These are phyloP conservation scores for Apium graveolens DNA, from an alignment of 129 eudicot species.

Conservation along the genomic window DNA sequence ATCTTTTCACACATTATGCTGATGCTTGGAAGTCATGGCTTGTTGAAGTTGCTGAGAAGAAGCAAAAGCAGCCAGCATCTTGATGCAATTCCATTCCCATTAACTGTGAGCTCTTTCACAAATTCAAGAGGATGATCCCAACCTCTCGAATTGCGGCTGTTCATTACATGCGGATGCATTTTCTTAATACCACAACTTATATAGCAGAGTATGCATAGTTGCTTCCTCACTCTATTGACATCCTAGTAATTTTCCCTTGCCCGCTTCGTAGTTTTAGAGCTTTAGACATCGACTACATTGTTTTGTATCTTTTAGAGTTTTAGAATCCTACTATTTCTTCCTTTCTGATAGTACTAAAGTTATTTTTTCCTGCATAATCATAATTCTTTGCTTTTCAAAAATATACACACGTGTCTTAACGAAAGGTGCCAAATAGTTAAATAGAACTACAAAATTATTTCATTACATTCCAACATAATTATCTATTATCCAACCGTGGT, in stretches of 20 bases:
- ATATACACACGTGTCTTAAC: not conserved
- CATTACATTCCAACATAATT: not conserved
- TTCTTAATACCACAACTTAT: conserved; percentile 6
- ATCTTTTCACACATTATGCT: conserved; percentile 49
- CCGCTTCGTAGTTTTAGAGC: not conserved
- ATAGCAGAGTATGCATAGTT: not conserved
- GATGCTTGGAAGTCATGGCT: conserved; percentile 65
- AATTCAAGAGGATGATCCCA: not conserved
- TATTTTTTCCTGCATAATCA: not conserved
- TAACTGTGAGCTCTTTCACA: not conserved
- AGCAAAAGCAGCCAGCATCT: conserved; percentile 25
- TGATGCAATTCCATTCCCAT: conserved; percentile 15
- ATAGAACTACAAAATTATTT: not conserved
- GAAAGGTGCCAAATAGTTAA: not conserved
- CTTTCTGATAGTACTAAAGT: not conserved
- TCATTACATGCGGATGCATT: not conserved
- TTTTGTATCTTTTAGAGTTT: not conserved
- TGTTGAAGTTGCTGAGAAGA: conserved; percentile 46
- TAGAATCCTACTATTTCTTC: not conserved
- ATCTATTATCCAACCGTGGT: too few species aligned
- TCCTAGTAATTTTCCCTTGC: not conserved
- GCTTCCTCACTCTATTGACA: not conserved
- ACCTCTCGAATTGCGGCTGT: not conserved
- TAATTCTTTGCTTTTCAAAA: not conserved
- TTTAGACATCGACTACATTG: not conserved